Evolutionary conservation across 495 filamentous ascomycete species (phyloP), one percentile per base, ranked within the genome.

Genomic region (Penicillium desertorum): DNA sequence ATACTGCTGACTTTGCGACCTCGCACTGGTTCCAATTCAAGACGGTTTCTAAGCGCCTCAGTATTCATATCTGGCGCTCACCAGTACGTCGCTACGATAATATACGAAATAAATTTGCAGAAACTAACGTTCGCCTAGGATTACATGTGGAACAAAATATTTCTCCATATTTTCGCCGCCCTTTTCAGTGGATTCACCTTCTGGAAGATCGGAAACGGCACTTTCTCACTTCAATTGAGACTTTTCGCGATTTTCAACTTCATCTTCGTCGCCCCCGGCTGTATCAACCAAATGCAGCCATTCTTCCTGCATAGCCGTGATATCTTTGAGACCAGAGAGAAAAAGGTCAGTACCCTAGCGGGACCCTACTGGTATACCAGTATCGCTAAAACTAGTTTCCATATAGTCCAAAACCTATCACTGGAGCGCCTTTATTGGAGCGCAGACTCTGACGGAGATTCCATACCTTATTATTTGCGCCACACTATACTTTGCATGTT

Each of bases 201-300:
- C 51, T 79, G 70, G 69, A 77, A 76, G 22, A 65, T 77, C 47
- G 73, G 69, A n/a, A 59, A 75, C n/a, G 73, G 71, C 7, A 64
- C 72, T 5, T 75, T 73, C 29, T 63, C 60, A 10, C 56, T 77
- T 6, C 75, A 77, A 37, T 53, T 75, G 5, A 64, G 71, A 46
- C 58, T 76, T 2, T 76, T 77, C 62, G 68, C 89, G 45, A 94
- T 96, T 70, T 90, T 85, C 81, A 83, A 87, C 45, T 83, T 89
- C 11, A 79, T 84, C 52, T 88, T 87, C 69, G 81, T 83, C 1
- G 78, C 86, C 4, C 89, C 92, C 56, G 91, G 90, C 32, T 85
- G 94, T 42, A 91, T 92, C 65, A 94, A 94, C 62, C 89, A 92
- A 66, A 88, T 93, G 76, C 93, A 95, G 65, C 79, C 86, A 52